Base-by-base conservation (phyloP, 1,284 basidiomycete species). In the Dichomitus squalens region DNA sequence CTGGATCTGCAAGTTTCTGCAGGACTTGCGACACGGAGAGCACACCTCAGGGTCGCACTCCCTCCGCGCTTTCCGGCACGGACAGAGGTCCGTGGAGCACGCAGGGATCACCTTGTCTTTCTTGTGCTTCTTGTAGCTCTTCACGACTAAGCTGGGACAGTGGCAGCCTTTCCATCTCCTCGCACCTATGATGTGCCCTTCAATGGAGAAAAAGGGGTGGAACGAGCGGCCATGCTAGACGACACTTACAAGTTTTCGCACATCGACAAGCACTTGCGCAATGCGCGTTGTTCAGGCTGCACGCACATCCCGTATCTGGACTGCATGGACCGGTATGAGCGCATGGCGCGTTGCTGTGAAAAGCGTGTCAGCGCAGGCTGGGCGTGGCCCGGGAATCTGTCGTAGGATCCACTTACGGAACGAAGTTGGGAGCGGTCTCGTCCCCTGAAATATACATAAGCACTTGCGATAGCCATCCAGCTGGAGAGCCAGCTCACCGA, bases 11-110 rank as follows among this genome's bases (percentile, higher is more conserved):
- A 72, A 68, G 55, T 83, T 84, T 33, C 66, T 64, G 55, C 82
- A 83, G 1, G 64, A 49, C 52, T 66, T 61, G 67, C 69, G 58
- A 31, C 80, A 82, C 11, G 66, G 64, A 1, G 53, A 2, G 56
- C 82, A 84, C 1, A 79, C 25, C 31, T 79, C 77, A 0, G 81
- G 79, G 56, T 83, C 81, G 60, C 83, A 85, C 59, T 84, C 82
- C 18, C 81, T 70, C 4, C 67, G 64, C 1, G 71, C 73, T 3
- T 58, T 50, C 47, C 68, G 73, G 63, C 84, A 86, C 0, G 77
- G 74, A 61, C 84, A 86, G 11, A 69, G 66, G 4, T 66, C 58
- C 1, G 72, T 76, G 14, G 64, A 56, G 58, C 72, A 76, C 27
- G 53, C 12, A 12, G n/a, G n/a, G 2, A 12, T 3, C 21, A 34